phyloP scores from a whole-genome alignment of 495 filamentous ascomycete species.

The Articulospora tetracladia region DNA sequence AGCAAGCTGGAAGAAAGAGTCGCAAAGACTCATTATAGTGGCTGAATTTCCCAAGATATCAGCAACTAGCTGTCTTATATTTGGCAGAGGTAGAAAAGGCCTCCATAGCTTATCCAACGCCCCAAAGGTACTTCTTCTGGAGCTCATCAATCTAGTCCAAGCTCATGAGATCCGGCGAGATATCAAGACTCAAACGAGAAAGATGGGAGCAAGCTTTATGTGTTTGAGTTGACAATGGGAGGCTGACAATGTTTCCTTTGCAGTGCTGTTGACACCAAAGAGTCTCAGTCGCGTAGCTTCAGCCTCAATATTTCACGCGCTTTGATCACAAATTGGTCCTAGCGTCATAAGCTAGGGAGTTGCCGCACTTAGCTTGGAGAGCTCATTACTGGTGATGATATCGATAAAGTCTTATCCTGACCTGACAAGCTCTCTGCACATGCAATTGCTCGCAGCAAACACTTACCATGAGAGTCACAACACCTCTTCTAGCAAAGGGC shows the following conservation, averaged over 20 bases:
- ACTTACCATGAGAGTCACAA: constrained; percentile 22
- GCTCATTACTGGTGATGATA: not conserved
- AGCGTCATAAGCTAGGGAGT: not conserved
- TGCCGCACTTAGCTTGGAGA: not conserved
- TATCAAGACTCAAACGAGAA: too few species aligned
- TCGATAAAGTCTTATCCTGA: not conserved
- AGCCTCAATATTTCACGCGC: not conserved
- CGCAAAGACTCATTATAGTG: too few species aligned
- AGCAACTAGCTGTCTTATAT: too few species aligned
- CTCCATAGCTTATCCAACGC: too few species aligned
- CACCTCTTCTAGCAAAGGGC: constrained; percentile 17
- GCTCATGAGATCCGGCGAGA: too few species aligned
- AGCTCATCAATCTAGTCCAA: not conserved
- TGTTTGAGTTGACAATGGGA: too few species aligned
- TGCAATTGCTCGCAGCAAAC: not conserved
- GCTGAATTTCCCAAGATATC: too few species aligned
- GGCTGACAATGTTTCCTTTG: too few species aligned
- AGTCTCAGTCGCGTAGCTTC: not conserved
- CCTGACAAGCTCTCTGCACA: not conserved
- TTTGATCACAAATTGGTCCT: not conserved
- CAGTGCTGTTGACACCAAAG: not conserved
- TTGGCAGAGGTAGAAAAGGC: too few species aligned
- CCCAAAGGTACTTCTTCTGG: not conserved
- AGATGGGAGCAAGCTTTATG: too few species aligned
- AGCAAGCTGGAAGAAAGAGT: too few species aligned